A percentile compares a stretch with the other conserved stretches of the same genome.
Conservation (phyloP, 1,139 yeast species). For the Sugiyamaella novakii region DNA sequence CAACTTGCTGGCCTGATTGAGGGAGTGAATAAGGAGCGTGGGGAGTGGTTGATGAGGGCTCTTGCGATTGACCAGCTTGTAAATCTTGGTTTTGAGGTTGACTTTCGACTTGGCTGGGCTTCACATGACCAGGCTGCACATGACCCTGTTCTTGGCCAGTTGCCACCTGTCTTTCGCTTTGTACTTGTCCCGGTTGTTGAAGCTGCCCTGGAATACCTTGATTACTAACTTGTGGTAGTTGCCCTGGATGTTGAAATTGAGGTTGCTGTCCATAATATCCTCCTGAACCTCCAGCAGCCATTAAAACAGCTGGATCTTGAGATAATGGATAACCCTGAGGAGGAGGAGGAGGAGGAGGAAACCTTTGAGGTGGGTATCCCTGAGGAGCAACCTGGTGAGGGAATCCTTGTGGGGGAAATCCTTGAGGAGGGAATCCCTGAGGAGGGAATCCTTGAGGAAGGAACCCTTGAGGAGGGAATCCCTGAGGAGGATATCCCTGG, state of each 20-base stretch:
- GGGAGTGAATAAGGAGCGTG: constrained; percentile 24
- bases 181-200: constrained; percentile 23
- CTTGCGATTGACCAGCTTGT: neutral
- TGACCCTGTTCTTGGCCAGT: neutral
- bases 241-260: constrained; percentile 30
- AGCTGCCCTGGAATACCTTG: constrained; percentile 23
- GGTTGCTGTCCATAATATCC: constrained; percentile 38
- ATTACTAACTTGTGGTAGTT: constrained; percentile 30
- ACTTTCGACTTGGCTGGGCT: neutral
- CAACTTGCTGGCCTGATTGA: constrained; percentile 19
- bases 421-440: constrained; percentile 24
- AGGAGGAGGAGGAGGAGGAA: constrained; percentile 22
- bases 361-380: constrained; percentile 23
- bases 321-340: constrained; percentile 25
- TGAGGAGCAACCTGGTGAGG: constrained; percentile 23
- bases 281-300: constrained; percentile 16
- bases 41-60: neutral
- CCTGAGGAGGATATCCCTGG: constrained; percentile 14
- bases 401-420: constrained; percentile 28
- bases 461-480: constrained; percentile 16
- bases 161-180: neutral
- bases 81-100: constrained; percentile 1
- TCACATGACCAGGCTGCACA: neutral
- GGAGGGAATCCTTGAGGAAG: constrained; percentile 13
- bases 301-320: constrained; percentile 32